Conservation (phyloP, 768 basidiomycete species). For the Clathrus columnatus region DNA sequence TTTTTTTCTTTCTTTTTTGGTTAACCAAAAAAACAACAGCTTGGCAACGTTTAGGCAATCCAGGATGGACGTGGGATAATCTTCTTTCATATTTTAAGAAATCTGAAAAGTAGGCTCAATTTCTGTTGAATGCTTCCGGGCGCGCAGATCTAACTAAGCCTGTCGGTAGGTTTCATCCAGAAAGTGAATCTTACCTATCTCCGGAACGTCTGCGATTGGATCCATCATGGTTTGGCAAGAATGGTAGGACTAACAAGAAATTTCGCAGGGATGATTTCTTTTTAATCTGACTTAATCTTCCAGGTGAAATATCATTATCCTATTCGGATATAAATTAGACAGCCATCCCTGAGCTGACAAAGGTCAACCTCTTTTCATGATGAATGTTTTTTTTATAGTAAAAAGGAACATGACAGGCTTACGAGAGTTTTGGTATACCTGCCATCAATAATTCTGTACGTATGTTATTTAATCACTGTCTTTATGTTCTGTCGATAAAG, state of each 20-base stretch:
- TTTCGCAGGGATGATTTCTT: too few species aligned
- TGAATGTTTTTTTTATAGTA: too few species aligned
- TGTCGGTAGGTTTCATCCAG: constrained; percentile 20
- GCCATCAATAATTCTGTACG: background rate
- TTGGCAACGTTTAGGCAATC: background rate
- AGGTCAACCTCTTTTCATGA: background rate
- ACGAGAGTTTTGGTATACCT: background rate
- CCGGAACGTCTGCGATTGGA: background rate
- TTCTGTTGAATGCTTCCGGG: too few species aligned
- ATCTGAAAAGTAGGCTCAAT: constrained; percentile 18
- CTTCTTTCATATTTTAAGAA: constrained; percentile 12
- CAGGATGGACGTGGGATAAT: constrained; percentile 11
- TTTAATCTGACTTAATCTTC: too few species aligned
- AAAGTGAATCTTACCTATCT: background rate
- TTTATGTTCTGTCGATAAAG: background rate
- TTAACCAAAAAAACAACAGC: background rate
- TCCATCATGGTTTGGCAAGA: background rate
- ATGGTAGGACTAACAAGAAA: too few species aligned
- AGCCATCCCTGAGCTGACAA: background rate
- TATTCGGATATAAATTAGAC: background rate
- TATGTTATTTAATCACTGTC: background rate
- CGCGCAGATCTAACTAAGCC: background rate
- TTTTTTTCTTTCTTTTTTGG: background rate
- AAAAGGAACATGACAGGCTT: too few species aligned
- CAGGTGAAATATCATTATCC: background rate